Evolutionary conservation across 495 filamentous ascomycete genomes (phyloP).

Genomic region (Staphylotrichum longicolle): DNA sequence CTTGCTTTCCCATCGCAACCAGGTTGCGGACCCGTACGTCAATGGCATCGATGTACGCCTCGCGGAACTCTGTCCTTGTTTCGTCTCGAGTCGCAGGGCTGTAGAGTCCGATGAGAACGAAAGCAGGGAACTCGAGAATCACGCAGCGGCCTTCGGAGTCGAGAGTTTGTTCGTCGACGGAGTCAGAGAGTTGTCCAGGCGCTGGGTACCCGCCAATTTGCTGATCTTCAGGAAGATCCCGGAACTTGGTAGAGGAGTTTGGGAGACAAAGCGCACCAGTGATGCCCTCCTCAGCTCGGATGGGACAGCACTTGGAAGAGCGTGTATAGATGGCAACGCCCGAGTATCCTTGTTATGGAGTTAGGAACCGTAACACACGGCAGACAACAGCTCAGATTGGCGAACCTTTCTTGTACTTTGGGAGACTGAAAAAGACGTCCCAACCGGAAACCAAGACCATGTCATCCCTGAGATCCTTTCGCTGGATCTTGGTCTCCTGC

Average conservation of each 20-base stretch:
- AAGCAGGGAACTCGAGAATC: conserved; percentile 92
- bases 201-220: conserved; percentile 91
- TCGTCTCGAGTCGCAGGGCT: conserved; percentile 85
- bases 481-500: conserved; percentile 95
- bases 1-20: conserved; percentile 70
- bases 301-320: conserved; percentile 81
- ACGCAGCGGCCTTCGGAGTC: conserved; percentile 93
- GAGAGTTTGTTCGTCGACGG: conserved; percentile 65
- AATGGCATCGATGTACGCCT: conserved; percentile 73
- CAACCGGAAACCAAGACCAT: conserved; percentile 95
- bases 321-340: conserved; percentile 94
- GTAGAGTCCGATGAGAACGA: conserved; percentile 89
- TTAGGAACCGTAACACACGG: conserved; percentile 1
- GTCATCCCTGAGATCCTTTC: conserved; percentile 88
- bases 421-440: conserved; percentile 95
- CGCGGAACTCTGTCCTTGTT: conserved; percentile 76
- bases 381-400: not conserved
- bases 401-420: conserved; percentile 85
- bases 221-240: conserved; percentile 71
- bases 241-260: conserved; percentile 69
- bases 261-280: conserved; percentile 78
- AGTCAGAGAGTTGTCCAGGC: conserved; percentile 58
- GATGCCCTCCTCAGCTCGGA: conserved; percentile 90
- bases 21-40: conserved; percentile 84
- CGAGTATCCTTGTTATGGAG: conserved; percentile 71